Percentiles rank a stretch among this genome's conserved stretches.
phyloP scores from a whole-genome alignment of 495 filamentous ascomycete species.

The Niebla homalea region DNA sequence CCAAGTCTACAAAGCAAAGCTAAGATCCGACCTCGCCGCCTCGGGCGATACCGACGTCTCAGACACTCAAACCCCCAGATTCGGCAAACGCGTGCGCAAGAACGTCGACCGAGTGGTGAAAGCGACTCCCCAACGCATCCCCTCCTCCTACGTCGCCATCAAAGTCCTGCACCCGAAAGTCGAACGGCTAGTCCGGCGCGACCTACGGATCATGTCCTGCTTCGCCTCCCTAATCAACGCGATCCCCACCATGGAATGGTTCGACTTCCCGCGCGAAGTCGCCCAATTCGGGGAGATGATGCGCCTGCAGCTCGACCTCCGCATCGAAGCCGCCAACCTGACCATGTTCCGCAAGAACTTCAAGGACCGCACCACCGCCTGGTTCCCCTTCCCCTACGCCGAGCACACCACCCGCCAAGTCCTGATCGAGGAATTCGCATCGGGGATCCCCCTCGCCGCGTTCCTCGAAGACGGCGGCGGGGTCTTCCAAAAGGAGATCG shows the following conservation, averaged over 20 bases:
- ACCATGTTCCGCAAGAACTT: constrained; percentile 84
- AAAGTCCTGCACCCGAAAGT: constrained; percentile 93
- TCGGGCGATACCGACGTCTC: constrained; percentile 42
- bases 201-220: constrained; percentile 86
- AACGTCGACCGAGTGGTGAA: constrained; percentile 83
- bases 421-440: constrained; percentile 88
- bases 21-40: constrained; percentile 64
- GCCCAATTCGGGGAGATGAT: constrained; percentile 96
- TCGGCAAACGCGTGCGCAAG: constrained; percentile 55
- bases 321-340: constrained; percentile 88
- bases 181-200: constrained; percentile 75
- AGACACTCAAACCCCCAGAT: constrained; percentile 31
- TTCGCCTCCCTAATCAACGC: constrained; percentile 76
- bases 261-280: constrained; percentile 92
- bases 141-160: constrained; percentile 86
- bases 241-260: constrained; percentile 93
- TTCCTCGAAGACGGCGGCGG: constrained; percentile 88
- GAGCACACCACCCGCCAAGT: constrained; percentile 87
- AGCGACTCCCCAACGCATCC: constrained; percentile 67
- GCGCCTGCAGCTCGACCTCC: constrained; percentile 85
- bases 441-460: constrained; percentile 79
- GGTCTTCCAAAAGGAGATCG: constrained; percentile 85
- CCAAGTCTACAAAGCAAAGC: constrained; percentile 91
- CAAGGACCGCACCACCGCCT: constrained; percentile 74
- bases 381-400: constrained; percentile 88